Evolutionary conservation across 2,329 filamentous ascomycete species (phyloP), one percentile per base, ranked within the genome.

Genomic region (Aschersonia sp.): DNA sequence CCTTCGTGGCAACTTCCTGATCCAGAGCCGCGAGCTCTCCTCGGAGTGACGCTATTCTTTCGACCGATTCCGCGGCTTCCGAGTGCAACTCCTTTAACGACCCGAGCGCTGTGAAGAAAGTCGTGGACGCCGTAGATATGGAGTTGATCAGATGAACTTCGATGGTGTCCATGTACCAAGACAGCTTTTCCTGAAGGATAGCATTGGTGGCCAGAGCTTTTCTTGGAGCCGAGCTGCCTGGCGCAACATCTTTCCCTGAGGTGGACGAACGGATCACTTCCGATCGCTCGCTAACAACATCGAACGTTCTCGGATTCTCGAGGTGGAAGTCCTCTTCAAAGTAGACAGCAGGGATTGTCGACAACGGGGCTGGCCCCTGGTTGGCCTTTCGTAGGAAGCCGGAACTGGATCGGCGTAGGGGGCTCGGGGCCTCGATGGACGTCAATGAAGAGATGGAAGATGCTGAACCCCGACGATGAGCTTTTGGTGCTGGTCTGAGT

Each of bases 131-230:
- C 0, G 86, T 88, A 2, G 90, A 97, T 52, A 98, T 98, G 0
- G 89, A 95, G 32, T 87, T 87, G 56, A 98, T 95, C 6, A 98
- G 71, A 61, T 98, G 92, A 47, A 98, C 87, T 62, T 98, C 92
- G 29, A 98, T 88, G 0, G 92, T 98, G 62, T 98, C 92, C 88
- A 98, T 95, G 63, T 98, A 98, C 92, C 92, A 98, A 0, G 92
- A 97, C 10, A 98, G 71, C 65, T 98, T 98, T 65, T 98, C 92
- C 62, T 98, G 92, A 37, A 98, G 65, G 49, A 98, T 98, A 0
- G 92, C 92, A 65, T 98, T 98, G 0, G 89, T 95, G 6, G 90
- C 90, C 31, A 98, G 71, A 1, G 87, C 85, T 62, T 95, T 97
- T 50, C 90, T 78, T 7, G 84, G 81, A 2, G 59, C 58, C 29